phyloP scores from a whole-genome alignment of 306 rosid species.

The Erythrophleum fordii region DNA sequence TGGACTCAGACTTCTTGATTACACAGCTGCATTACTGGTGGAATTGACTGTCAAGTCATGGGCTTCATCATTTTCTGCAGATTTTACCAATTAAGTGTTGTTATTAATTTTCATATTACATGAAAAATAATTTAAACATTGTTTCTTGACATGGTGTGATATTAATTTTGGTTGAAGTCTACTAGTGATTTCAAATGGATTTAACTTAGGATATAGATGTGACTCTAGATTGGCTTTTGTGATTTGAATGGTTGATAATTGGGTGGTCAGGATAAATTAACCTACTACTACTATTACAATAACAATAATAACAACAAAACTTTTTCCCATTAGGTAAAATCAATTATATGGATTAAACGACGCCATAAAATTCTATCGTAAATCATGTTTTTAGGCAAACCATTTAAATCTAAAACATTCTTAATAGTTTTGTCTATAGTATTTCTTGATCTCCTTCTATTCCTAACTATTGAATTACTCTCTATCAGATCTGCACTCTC shows the following conservation, averaged over 20 bases:
- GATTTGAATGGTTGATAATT: not conserved
- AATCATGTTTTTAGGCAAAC: too few species aligned
- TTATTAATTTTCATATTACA: not conserved
- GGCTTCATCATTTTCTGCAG: slow-evolving; percentile 29
- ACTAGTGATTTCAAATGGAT: slow-evolving; percentile 13
- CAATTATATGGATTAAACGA: too few species aligned
- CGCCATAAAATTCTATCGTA: too few species aligned
- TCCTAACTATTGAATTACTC: too few species aligned
- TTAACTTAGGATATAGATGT: not conserved
- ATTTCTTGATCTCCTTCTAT: too few species aligned
- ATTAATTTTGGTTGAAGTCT: not conserved
- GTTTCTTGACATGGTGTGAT: not conserved
- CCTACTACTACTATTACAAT: too few species aligned
- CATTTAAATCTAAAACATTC: too few species aligned
- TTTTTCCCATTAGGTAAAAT: too few species aligned
- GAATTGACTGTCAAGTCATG: slow-evolving; percentile 18
- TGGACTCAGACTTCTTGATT: slow-evolving; percentile 2
- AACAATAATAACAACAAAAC: too few species aligned
- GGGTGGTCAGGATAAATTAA: slow-evolving; percentile 5
- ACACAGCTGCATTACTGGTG: slow-evolving; percentile 2
- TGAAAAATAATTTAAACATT: not conserved
- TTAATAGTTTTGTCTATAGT: too few species aligned
- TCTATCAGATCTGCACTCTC: too few species aligned
- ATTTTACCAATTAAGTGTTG: slow-evolving; percentile 17
- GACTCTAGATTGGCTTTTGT: not conserved